These are phyloP conservation scores for Lactuca sativa DNA, from an alignment of 129 eudicot species.

Conservation along the genomic window DNA sequence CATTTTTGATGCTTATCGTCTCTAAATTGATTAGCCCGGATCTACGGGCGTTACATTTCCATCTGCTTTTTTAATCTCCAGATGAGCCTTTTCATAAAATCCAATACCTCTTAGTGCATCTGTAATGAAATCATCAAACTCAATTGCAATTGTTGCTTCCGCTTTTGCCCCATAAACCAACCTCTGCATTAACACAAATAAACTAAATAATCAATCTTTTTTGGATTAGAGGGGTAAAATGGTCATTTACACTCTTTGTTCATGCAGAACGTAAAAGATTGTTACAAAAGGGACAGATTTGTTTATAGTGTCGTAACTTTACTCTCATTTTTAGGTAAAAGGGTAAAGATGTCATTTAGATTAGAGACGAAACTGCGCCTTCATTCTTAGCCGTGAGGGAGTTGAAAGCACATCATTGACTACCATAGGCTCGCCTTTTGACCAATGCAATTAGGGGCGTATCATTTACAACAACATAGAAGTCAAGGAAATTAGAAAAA, in stretches of 20 bases:
- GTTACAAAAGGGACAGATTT: too few relatives aligned
- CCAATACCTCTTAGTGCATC: conserved; percentile 78
- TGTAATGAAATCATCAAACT: conserved; percentile 68
- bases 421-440: conserved; percentile 49
- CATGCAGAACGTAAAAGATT: too few relatives aligned
- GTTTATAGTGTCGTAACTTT: too few relatives aligned
- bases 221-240: background rate
- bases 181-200: conserved; percentile 36
- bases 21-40: too few relatives aligned
- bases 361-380: conserved; percentile 27
- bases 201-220: background rate
- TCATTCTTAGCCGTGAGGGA: conserved; percentile 55
- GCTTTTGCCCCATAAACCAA: conserved; percentile 74
- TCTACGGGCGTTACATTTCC: too few relatives aligned
- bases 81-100: conserved; percentile 54
- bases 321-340: too few relatives aligned
- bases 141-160: conserved; percentile 69
- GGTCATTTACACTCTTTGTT: background rate
- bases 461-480: too few relatives aligned
- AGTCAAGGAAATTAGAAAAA: too few relatives aligned
- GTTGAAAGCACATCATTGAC: conserved; percentile 37
- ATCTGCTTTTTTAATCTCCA: conserved; percentile 70
- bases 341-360: too few relatives aligned
- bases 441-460: conserved; percentile 58
- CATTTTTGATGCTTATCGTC: too few relatives aligned